A percentile compares a stretch with the other conserved stretches of the same genome.
These are phyloP conservation scores for Scutellospora calospora DNA, from an alignment of 371 early-diverging fungal genomes.

Conservation along the genomic window DNA sequence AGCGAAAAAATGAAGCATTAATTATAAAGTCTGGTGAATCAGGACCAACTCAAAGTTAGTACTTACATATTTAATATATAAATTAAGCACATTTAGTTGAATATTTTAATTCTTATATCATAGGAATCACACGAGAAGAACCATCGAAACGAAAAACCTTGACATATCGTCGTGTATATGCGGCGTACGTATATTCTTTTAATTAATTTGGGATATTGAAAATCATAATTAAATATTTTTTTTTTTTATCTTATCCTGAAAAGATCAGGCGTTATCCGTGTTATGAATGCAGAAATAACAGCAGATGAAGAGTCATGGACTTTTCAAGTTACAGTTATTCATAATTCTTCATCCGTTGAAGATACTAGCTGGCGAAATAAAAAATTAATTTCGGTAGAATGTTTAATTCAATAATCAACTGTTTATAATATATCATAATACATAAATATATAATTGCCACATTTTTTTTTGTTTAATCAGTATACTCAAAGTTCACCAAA, in stretches of 20 bases:
- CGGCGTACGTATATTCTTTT: not conserved
- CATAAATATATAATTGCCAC: not conserved
- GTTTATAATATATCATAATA: not conserved
- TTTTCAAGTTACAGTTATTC: conserved; percentile 6
- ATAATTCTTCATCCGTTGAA: not conserved
- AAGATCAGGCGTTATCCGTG: conserved; percentile 34
- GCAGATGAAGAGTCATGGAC: conserved; percentile 15
- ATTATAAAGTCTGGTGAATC: conserved; percentile 9
- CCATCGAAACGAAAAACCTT: not conserved
- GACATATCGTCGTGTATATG: conserved; percentile 14
- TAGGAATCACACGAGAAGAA: not conserved
- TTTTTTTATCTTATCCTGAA: not conserved
- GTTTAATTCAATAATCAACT: not conserved
- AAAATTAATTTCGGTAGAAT: not conserved
- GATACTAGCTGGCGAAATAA: conserved; percentile 4
- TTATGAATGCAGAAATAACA: conserved; percentile 17
- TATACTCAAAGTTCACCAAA: not conserved
- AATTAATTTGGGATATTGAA: not conserved
- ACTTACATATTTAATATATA: not conserved
- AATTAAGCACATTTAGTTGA: not conserved
- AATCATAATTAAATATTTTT: no score
- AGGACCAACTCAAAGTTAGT: conserved; percentile 31
- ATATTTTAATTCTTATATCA: not conserved
- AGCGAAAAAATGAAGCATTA: not conserved
- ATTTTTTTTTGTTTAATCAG: not conserved